These are phyloP conservation scores for Crepidotus variabilis DNA, from an alignment of 768 basidiomycete species.

Conservation along the genomic window DNA sequence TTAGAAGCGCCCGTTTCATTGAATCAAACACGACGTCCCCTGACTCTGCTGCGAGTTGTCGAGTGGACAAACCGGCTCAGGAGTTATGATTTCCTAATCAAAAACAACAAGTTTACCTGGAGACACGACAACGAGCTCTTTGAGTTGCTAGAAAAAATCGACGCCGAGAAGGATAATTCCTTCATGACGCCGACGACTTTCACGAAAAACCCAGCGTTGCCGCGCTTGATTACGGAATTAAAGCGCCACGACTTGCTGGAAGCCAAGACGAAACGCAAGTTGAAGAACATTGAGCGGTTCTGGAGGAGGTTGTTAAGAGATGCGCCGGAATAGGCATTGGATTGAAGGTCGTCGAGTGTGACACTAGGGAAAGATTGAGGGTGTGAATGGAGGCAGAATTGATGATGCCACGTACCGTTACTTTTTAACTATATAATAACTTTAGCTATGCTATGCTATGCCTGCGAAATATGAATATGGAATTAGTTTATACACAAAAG, in stretches of 20 bases:
- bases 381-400: no score
- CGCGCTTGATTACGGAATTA: neutral
- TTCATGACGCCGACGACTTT: neutral
- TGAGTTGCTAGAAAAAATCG: slow-evolving; percentile 10
- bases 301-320: slow-evolving; percentile 2
- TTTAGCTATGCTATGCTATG: no score
- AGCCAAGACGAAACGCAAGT: neutral
- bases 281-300: slow-evolving; percentile 3
- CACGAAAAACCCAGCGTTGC: slow-evolving; percentile 1
- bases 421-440: no score
- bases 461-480: no score
- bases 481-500: no score
- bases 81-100: slow-evolving; percentile 12
- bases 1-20: neutral
- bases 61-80: slow-evolving; percentile 19
- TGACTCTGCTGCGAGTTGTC: slow-evolving; percentile 6
- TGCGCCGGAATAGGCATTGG: neutral
- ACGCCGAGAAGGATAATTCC: slow-evolving; percentile 8
- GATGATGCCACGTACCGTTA: no score
- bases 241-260: slow-evolving; percentile 2
- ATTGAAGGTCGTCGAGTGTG: neutral
- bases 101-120: slow-evolving; percentile 13
- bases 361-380: neutral
- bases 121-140: slow-evolving; percentile 14
- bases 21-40: neutral